Evolutionary conservation across 1,284 basidiomycete genomes (phyloP), one percentile per base, ranked within the genome.

Genomic region (Cerrena zonata): DNA sequence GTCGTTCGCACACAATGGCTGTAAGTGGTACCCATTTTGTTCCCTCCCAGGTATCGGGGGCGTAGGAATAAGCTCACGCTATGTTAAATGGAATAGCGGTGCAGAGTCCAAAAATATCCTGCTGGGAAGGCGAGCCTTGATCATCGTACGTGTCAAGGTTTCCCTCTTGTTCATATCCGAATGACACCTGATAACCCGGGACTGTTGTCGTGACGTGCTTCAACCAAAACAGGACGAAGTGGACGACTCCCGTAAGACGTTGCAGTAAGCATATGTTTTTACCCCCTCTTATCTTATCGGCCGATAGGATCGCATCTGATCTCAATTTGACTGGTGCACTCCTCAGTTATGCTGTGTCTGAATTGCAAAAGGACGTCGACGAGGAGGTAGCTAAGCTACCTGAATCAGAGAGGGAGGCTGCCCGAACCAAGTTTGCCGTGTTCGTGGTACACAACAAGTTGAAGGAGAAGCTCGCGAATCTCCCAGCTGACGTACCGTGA

Each of bases 401-500:
- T 4, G 84, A 86, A 63, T 67, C 75, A 11, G 84, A 93, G 62
- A 82, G 89, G 50, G 84, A 84, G 25, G 77, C 77, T 2, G 70
- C 87, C 51, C 80, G 83, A 54, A 93, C 94, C 39, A 77, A 88
- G 66, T 91, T 96, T 55, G 92, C 81, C 1, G 75, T 95, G 58
- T 97, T 96, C 64, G 93, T 95, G 36, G 94, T 97, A 15, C 93
- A 96, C 71, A 95, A 96, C 76, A 96, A 96, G 72, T 73, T 83
- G 55, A 95, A 95, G 72, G 74, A 77, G 41, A 97, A 97, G 71
- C 67, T 84, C 39, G 91, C 82, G 23, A 68, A 78, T 40, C 69
- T 97, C 42, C 89, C 91, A 7, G 59, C 69, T 3, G 77, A 79
- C 48, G 74, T 80, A 39, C 79, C 77, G 83, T 93, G 64, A 61